phyloP scores from a whole-genome alignment of 805 yeast genomes.

The Candida manassasensis region DNA sequence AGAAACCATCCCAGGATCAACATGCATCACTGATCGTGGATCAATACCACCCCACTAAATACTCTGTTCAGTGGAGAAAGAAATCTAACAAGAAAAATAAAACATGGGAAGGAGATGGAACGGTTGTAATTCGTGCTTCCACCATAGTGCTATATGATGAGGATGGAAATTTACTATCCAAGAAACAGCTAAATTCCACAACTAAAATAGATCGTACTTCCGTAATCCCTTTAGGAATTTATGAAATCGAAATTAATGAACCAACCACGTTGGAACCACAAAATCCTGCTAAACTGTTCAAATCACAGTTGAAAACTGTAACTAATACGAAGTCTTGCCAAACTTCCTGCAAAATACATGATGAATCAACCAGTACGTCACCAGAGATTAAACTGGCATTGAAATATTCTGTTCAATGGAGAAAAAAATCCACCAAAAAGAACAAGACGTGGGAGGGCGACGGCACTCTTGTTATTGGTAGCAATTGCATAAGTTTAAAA shows the following conservation, averaged over 20 bases:
- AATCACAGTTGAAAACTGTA: not conserved
- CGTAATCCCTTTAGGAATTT: constrained; percentile 47
- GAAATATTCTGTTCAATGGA: constrained; percentile 47
- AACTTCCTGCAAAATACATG: constrained; percentile 10
- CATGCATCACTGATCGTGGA: not conserved
- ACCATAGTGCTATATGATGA: constrained; percentile 24
- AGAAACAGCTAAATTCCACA: constrained; percentile 10
- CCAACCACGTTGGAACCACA: not conserved
- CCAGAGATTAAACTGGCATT: not conserved
- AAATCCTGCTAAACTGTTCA: not conserved
- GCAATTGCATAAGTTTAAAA: constrained; percentile 25
- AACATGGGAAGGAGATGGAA: constrained; percentile 94
- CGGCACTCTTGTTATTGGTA: constrained; percentile 47
- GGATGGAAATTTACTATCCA: constrained; percentile 18
- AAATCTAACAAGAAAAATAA: constrained; percentile 73
- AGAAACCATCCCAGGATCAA: not conserved
- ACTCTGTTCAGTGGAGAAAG: constrained; percentile 62
- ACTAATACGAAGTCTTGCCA: not conserved
- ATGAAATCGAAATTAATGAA: constrained; percentile 60
- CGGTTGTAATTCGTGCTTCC: constrained; percentile 26
- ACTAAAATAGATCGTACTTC: constrained; percentile 4
- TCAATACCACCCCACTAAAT: constrained; percentile 8
- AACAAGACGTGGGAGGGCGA: constrained; percentile 96
- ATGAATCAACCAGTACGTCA: constrained; percentile 3
- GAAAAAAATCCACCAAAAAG: constrained; percentile 72